phyloP scores from a whole-genome alignment of 176 grass and related monocot species.

The Rhipidocladum racemiflorum region DNA sequence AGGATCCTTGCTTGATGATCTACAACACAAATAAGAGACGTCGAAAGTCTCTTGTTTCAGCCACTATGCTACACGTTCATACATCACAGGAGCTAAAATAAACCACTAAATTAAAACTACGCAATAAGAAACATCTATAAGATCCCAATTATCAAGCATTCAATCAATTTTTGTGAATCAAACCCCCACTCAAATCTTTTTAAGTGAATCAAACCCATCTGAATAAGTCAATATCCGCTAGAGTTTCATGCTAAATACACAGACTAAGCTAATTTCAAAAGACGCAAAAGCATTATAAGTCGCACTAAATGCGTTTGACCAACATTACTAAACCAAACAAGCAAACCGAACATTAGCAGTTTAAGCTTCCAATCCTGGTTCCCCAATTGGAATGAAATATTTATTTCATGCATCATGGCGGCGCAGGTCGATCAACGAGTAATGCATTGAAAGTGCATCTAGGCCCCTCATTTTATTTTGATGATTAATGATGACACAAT shows the following conservation, averaged over 20 bases:
- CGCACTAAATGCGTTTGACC: neutral
- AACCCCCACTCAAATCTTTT: neutral
- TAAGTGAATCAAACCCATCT: neutral
- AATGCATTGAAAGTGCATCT: too few relatives aligned
- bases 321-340: constrained; percentile 18
- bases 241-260: constrained; percentile 1
- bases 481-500: too few relatives aligned
- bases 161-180: too few relatives aligned
- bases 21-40: too few relatives aligned
- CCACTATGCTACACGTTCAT: too few relatives aligned
- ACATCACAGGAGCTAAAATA: too few relatives aligned
- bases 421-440: neutral
- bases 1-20: too few relatives aligned
- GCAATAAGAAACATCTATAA: too few relatives aligned
- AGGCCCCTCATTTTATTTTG: too few relatives aligned
- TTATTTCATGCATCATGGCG: neutral
- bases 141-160: too few relatives aligned
- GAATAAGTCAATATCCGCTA: neutral
- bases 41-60: too few relatives aligned
- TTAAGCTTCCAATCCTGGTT: neutral
- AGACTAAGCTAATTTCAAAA: neutral
- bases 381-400: neutral
- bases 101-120: too few relatives aligned
- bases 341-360: neutral
- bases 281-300: neutral